Conservation (phyloP, 176 grass and related monocot species). For the Carex parvula region DNA sequence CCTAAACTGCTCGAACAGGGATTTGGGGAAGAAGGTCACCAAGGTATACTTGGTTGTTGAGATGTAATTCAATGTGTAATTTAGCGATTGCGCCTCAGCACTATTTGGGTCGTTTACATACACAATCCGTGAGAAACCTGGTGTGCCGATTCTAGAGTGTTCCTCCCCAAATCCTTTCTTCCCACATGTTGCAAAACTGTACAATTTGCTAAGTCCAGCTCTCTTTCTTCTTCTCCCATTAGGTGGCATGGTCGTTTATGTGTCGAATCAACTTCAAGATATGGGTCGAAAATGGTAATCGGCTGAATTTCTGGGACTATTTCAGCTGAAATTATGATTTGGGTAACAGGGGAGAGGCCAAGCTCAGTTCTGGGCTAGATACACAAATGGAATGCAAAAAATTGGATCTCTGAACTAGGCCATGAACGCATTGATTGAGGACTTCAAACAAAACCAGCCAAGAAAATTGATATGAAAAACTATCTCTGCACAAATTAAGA, state of each 20-base stretch:
- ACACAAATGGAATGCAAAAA: background rate
- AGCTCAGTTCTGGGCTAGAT: background rate
- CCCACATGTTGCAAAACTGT: slow-evolving; percentile 48
- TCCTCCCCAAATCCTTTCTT: slow-evolving; percentile 45
- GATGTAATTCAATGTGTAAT: slow-evolving; percentile 52
- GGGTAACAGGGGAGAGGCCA: background rate
- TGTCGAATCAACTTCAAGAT: slow-evolving; percentile 15
- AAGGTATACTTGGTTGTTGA: slow-evolving; percentile 80
- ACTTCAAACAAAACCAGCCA: background rate
- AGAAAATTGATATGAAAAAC: background rate
- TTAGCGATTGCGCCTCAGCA: slow-evolving; percentile 30
- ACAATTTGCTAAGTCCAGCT: slow-evolving; percentile 49
- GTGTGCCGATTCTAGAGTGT: slow-evolving; percentile 52
- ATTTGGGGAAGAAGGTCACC: slow-evolving; percentile 82
- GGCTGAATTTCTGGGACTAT: background rate
- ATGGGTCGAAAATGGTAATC: background rate
- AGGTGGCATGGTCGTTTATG: slow-evolving; percentile 7
- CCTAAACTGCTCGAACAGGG: slow-evolving; percentile 97
- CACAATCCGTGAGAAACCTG: slow-evolving; percentile 74
- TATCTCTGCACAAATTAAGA: background rate
- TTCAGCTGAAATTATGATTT: background rate
- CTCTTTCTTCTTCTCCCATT: slow-evolving; percentile 38
- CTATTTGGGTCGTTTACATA: slow-evolving; percentile 56
- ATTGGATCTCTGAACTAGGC: slow-evolving; percentile 9
- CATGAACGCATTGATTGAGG: background rate